Evolutionary conservation across 2,329 filamentous ascomycete species (phyloP).

Genomic region (Exophiala bonariae): DNA sequence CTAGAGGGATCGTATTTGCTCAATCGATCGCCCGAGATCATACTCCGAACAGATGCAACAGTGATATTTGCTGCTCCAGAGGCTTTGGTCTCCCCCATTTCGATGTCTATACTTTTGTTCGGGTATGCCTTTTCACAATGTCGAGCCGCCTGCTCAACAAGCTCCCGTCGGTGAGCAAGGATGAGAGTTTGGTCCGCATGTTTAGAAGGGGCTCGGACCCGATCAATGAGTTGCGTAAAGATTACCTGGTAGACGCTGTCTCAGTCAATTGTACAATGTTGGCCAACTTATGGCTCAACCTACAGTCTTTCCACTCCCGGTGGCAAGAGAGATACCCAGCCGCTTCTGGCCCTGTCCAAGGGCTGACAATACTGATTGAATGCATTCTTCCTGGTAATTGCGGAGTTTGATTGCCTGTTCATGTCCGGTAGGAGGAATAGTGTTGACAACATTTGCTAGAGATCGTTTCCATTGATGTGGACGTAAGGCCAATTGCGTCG

Average conservation of each 20-base stretch:
- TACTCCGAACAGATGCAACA: constrained; percentile 83
- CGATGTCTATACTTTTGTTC: constrained; percentile 77
- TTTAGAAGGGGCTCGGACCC: constrained; percentile 59
- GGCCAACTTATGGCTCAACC: constrained; percentile 27
- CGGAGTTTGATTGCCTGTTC: constrained; percentile 61
- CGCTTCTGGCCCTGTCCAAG: constrained; percentile 72
- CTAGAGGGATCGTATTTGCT: constrained; percentile 73
- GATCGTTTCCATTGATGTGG: constrained; percentile 26
- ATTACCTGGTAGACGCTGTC: constrained; percentile 63
- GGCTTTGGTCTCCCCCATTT: constrained; percentile 80
- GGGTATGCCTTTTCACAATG: constrained; percentile 85
- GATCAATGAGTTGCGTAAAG: constrained; percentile 90
- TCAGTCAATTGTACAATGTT: not conserved
- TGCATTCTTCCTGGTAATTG: constrained; percentile 88
- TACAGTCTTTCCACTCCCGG: constrained; percentile 86
- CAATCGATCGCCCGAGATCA: constrained; percentile 75
- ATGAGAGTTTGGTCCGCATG: constrained; percentile 78
- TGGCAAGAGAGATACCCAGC: constrained; percentile 81
- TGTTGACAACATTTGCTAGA: constrained; percentile 23
- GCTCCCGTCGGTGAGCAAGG: constrained; percentile 85
- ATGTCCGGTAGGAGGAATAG: constrained; percentile 21
- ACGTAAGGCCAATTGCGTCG: constrained; percentile 8
- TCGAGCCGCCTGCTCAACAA: constrained; percentile 87
- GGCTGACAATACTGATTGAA: constrained; percentile 73
- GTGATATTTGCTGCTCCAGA: constrained; percentile 87